These are phyloP conservation scores for Fusarium irregulare DNA, from an alignment of 2,329 filamentous ascomycete species.

Conservation along the genomic window DNA sequence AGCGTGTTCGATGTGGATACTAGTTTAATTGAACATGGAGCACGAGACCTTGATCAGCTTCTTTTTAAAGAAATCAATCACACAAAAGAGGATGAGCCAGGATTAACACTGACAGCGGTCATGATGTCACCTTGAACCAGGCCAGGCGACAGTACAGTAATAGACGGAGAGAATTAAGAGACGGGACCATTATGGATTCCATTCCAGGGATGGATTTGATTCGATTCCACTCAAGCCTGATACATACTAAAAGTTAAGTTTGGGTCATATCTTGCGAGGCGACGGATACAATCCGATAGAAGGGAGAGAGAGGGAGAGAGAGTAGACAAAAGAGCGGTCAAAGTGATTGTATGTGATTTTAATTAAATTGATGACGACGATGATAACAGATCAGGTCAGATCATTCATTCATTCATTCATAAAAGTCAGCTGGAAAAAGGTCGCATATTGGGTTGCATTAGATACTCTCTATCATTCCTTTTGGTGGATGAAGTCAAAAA, in stretches of 20 bases:
- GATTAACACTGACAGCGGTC: conserved; percentile 4
- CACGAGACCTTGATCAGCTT: conserved; percentile 20
- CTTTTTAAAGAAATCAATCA: conserved; percentile 24
- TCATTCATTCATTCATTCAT: background rate
- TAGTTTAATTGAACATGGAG: conserved; percentile 35
- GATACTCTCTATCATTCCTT: conserved; percentile 17
- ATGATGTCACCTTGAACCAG: conserved; percentile 29
- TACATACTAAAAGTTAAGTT: conserved; percentile 14
- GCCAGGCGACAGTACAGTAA: background rate
- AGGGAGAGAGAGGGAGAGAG: background rate
- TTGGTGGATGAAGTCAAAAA: background rate
- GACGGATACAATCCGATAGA: conserved; percentile 12
- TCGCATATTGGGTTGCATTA: conserved; percentile 34
- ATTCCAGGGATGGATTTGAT: conserved; percentile 2
- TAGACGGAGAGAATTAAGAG: background rate
- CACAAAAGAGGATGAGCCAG: background rate
- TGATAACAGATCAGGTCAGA: background rate
- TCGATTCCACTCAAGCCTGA: conserved; percentile 3
- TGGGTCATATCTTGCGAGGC: conserved; percentile 1
- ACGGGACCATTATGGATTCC: background rate
- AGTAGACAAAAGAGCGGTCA: conserved; percentile 29
- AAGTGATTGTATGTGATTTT: background rate
- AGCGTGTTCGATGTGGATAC: conserved; percentile 42
- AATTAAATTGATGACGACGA: background rate
- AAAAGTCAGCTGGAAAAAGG: conserved; percentile 10